phyloP scores from a whole-genome alignment of 768 basidiomycete genomes.

The Leccinum aurantiacum region DNA sequence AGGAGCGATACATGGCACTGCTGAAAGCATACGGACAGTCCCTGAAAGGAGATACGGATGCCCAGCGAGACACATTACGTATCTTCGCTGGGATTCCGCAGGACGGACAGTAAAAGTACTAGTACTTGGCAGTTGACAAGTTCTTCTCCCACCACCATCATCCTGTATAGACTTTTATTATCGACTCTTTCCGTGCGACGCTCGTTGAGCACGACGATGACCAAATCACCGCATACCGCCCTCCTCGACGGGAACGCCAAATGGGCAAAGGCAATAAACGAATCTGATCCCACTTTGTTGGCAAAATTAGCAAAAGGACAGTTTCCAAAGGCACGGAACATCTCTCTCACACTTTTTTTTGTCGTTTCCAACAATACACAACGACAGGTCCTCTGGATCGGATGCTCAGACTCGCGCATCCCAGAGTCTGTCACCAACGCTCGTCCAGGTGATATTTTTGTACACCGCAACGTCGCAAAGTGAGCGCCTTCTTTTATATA shows the following conservation, averaged over 20 bases:
- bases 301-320: slow-evolving; percentile 60
- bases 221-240: neutral
- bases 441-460: slow-evolving; percentile 84
- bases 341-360: no score
- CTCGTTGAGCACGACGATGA: slow-evolving; percentile 6
- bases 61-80: slow-evolving; percentile 40
- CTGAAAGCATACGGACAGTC: slow-evolving; percentile 37
- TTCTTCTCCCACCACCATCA: neutral
- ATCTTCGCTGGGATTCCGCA: slow-evolving; percentile 37
- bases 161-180: neutral
- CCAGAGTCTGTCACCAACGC: slow-evolving; percentile 77
- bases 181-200: neutral
- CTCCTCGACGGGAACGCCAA: slow-evolving; percentile 55
- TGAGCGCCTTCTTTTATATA: slow-evolving; percentile 32
- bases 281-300: slow-evolving; percentile 65
- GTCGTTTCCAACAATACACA: neutral
- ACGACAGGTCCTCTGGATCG: slow-evolving; percentile 72
- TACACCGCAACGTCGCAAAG: slow-evolving; percentile 91
- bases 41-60: slow-evolving; percentile 39
- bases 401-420: slow-evolving; percentile 85
- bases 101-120: slow-evolving; percentile 13
- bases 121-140: no score
- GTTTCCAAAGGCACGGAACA: slow-evolving; percentile 54
- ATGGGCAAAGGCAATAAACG: slow-evolving; percentile 66
- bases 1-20: slow-evolving; percentile 42